Evolutionary conservation across 371 early-diverging fungal genomes (phyloP).

Genomic region (Entomophthora muscae): DNA sequence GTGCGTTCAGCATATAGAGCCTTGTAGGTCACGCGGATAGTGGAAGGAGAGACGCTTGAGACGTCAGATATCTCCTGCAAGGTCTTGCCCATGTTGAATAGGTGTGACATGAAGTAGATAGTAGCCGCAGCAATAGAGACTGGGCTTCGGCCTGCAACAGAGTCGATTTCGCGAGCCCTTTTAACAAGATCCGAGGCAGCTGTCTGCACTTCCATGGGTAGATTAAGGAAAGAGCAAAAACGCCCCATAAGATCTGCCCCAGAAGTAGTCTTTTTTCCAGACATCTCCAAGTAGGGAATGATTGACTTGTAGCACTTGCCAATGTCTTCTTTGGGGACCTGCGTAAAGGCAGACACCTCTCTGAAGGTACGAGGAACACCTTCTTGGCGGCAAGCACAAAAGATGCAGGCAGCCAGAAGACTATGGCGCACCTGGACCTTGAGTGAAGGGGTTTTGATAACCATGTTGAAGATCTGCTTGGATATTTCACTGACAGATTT

Average conservation of each 20-base stretch:
- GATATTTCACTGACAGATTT: slow-evolving; percentile 82
- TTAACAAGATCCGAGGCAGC: slow-evolving; percentile 52
- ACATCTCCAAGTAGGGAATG: slow-evolving; percentile 3
- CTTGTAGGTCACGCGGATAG: slow-evolving; percentile 23
- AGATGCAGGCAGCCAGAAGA: slow-evolving; percentile 93
- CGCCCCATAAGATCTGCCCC: slow-evolving; percentile 69
- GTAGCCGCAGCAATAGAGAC: slow-evolving; percentile 83
- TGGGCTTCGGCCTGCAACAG: slow-evolving; percentile 79
- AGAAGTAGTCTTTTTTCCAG: slow-evolving; percentile 20
- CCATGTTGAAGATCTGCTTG: slow-evolving; percentile 86
- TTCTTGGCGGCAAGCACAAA: slow-evolving; percentile 90
- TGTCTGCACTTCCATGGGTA: slow-evolving; percentile 50
- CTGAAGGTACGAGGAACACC: slow-evolving; percentile 90
- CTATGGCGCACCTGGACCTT: slow-evolving; percentile 82
- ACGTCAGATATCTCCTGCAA: slow-evolving; percentile 63
- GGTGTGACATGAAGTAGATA: slow-evolving; percentile 63
- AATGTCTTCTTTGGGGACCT: slow-evolving; percentile 84
- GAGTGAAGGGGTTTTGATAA: slow-evolving; percentile 70
- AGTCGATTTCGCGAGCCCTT: slow-evolving; percentile 55
- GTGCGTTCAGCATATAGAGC: not conserved
- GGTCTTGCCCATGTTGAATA: slow-evolving; percentile 40
- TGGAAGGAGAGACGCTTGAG: slow-evolving; percentile 78
- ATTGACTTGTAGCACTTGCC: slow-evolving; percentile 50
- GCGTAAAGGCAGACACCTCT: slow-evolving; percentile 89
- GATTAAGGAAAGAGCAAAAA: slow-evolving; percentile 63